Percentiles rank a stretch among this genome's conserved stretches.
These are phyloP conservation scores for Cercis canadensis DNA, from an alignment of 306 rosid genomes.

Conservation along the genomic window DNA sequence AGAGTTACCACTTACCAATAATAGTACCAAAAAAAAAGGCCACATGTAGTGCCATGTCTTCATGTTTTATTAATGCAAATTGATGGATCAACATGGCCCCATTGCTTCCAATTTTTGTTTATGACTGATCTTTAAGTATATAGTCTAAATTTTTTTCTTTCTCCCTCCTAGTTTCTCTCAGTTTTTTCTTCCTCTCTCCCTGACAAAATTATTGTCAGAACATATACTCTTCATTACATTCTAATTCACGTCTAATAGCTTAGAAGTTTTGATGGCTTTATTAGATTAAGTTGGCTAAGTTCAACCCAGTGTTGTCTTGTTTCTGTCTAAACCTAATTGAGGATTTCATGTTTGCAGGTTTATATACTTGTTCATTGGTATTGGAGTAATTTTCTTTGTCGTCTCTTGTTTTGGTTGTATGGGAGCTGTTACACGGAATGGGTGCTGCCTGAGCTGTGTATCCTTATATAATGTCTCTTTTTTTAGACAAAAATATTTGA, in stretches of 20 bases:
- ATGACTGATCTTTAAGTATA: slow-evolving; percentile 6
- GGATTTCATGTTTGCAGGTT: slow-evolving; percentile 68
- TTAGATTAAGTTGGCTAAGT: slow-evolving; percentile 22
- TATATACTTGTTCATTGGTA: slow-evolving; percentile 82
- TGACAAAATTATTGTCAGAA: slow-evolving; percentile 5
- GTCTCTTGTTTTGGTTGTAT: slow-evolving; percentile 89
- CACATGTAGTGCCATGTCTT: not conserved
- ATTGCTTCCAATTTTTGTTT: slow-evolving; percentile 18
- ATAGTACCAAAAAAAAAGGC: not conserved
- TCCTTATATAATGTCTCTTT: slow-evolving; percentile 54
- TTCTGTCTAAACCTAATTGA: slow-evolving; percentile 27
- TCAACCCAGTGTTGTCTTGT: slow-evolving; percentile 20
- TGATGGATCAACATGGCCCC: slow-evolving; percentile 14
- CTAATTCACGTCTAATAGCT: not conserved
- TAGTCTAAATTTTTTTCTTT: not conserved
- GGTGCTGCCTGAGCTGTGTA: slow-evolving; percentile 94
- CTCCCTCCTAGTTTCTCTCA: slow-evolving; percentile 2
- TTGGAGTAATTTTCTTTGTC: slow-evolving; percentile 73
- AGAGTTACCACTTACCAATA: not conserved
- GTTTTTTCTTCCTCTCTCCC: slow-evolving; percentile 15
- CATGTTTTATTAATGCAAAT: not conserved
- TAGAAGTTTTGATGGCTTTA: not conserved
- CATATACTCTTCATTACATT: not conserved
- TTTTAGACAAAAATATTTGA: slow-evolving; percentile 9
- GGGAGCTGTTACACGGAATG: slow-evolving; percentile 71